Conservation (phyloP, 345 rosid genomes). For the Limnanthes douglasii region DNA sequence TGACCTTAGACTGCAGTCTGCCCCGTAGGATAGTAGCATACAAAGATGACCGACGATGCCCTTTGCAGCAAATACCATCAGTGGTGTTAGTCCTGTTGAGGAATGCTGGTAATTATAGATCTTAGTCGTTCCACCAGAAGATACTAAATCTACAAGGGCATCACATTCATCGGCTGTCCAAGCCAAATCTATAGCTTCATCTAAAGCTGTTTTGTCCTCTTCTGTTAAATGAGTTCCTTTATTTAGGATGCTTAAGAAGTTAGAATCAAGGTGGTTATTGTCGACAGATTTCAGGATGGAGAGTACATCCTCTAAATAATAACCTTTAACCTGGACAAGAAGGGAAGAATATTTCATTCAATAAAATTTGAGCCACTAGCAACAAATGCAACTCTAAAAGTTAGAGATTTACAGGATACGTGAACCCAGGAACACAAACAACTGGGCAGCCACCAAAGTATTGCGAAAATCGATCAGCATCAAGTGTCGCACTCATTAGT, state of each 20-base stretch:
- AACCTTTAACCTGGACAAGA: constrained; percentile 50
- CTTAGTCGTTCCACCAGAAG: constrained; percentile 33
- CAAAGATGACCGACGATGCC: constrained; percentile 72
- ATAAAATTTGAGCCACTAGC: constrained; percentile 1
- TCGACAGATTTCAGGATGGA: constrained; percentile 47
- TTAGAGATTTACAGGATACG: constrained; percentile 54
- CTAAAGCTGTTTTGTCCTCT: constrained; percentile 56
- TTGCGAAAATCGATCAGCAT: constrained; percentile 74
- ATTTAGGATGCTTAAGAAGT: constrained; percentile 14
- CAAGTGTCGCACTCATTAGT: constrained; percentile 94
- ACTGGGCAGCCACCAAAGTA: constrained; percentile 97
- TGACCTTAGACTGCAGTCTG: constrained; percentile 39
- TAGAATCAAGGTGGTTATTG: constrained; percentile 37
- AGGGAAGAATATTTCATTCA: constrained; percentile 1
- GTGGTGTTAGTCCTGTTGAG: constrained; percentile 50
- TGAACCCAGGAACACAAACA: constrained; percentile 83
- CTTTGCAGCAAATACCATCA: constrained; percentile 84
- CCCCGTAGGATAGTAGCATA: constrained; percentile 76
- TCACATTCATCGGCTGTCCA: constrained; percentile 79
- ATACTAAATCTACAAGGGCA: constrained; percentile 56
- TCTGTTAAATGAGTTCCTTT: constrained; percentile 30
- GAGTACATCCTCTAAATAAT: constrained; percentile 73
- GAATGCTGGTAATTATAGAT: constrained; percentile 71
- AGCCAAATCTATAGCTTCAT: constrained; percentile 70
- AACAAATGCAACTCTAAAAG: constrained; percentile 1